These are phyloP conservation scores for Fusarium chuoi DNA, from an alignment of 2,329 filamentous ascomycete species.

Conservation along the genomic window DNA sequence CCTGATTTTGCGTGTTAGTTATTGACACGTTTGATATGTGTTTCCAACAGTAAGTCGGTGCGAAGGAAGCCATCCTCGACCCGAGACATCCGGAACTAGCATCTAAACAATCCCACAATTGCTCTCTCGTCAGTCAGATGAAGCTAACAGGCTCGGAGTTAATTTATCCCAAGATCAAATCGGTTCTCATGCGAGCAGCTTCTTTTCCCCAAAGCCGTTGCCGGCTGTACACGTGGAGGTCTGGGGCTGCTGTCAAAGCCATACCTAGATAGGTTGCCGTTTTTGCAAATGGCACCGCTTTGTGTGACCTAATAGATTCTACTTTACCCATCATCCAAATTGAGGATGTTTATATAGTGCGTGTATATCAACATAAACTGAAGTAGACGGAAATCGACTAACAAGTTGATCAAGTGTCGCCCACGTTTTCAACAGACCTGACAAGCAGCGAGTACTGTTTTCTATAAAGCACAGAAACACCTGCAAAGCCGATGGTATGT, in stretches of 20 bases:
- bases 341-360: neutral
- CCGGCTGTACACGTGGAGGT: conserved; percentile 24
- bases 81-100: conserved; percentile 26
- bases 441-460: conserved; percentile 6
- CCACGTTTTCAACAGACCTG: neutral
- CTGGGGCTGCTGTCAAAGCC: conserved; percentile 15
- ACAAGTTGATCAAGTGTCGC: neutral
- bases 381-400: neutral
- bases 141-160: neutral
- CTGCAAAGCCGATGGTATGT: conserved; percentile 32
- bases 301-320: neutral
- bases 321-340: neutral
- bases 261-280: neutral
- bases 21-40: neutral
- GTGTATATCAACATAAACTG: neutral
- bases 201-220: neutral
- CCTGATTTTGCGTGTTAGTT: neutral
- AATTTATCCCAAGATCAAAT: conserved; percentile 4
- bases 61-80: neutral
- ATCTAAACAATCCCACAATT: neutral
- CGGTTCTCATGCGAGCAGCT: conserved; percentile 17
- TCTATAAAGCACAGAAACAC: conserved; percentile 33
- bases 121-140: neutral
- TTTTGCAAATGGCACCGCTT: neutral
- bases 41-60: neutral